These are phyloP conservation scores for Serendipita sp. DNA, from an alignment of 768 basidiomycete genomes.

Conservation along the genomic window DNA sequence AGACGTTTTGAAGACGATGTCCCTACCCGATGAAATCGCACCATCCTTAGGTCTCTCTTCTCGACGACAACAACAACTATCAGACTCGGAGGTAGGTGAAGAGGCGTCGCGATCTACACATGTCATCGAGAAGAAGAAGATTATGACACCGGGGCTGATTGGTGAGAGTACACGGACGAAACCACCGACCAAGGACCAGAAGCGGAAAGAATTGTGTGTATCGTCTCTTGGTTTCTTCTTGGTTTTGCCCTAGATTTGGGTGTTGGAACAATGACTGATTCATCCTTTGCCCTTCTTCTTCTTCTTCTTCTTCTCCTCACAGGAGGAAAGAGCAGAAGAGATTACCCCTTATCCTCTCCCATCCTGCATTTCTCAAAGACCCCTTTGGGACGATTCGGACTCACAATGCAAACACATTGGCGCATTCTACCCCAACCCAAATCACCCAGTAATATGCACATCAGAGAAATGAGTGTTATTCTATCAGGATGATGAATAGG, in stretches of 20 bases:
- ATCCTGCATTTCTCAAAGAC: neutral
- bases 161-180: neutral
- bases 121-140: no score
- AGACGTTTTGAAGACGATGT: neutral
- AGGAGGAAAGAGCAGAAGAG: neutral
- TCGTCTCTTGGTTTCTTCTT: no score
- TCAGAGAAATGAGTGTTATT: no score
- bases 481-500: no score
- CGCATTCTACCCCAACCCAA: neutral
- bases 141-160: neutral
- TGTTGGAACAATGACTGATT: no score
- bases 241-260: no score
- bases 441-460: no score
- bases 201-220: neutral
- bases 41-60: neutral
- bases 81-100: no score
- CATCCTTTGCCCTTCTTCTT: no score
- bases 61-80: no score
- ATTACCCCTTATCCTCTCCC: neutral
- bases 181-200: neutral
- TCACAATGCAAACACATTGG: neutral
- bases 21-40: neutral
- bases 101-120: no score
- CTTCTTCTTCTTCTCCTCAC: no score
- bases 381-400: slow-evolving; percentile 2